Conservation (phyloP, 1,139 yeast species). For the Yamadazyma taylorii region DNA sequence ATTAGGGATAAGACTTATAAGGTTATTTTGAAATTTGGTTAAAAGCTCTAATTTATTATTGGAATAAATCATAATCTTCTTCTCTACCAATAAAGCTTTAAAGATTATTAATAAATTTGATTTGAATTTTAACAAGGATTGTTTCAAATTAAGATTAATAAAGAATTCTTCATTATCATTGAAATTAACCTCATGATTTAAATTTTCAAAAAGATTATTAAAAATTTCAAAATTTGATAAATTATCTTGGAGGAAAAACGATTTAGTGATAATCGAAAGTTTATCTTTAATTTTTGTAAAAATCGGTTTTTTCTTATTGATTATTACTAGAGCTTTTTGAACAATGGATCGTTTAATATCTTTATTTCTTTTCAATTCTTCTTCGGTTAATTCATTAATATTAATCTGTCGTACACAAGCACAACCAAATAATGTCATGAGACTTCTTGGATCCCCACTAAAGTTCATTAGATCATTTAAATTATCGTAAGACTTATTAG, state of each 20-base stretch:
- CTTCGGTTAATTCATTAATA: constrained; percentile 53
- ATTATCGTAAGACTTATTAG: constrained; percentile 45
- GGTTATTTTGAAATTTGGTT: constrained; percentile 74
- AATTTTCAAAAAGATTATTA: constrained; percentile 70
- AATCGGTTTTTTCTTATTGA: constrained; percentile 76
- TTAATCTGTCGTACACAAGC: constrained; percentile 87
- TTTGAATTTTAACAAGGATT: constrained; percentile 60
- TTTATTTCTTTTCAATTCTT: constrained; percentile 46
- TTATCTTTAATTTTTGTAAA: constrained; percentile 88
- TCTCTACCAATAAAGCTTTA: constrained; percentile 77
- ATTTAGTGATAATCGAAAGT: constrained; percentile 82
- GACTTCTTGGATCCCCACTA: constrained; percentile 45
- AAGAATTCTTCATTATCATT: constrained; percentile 49
- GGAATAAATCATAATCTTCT: constrained; percentile 69
- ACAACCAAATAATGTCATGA: constrained; percentile 85
- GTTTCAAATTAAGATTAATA: constrained; percentile 73
- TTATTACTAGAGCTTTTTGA: constrained; percentile 89
- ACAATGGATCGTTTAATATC: constrained; percentile 87
- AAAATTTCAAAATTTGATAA: constrained; percentile 70
- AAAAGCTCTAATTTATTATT: constrained; percentile 72
- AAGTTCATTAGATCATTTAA: constrained; percentile 45
- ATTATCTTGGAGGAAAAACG: constrained; percentile 79
- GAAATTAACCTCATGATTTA: constrained; percentile 42
- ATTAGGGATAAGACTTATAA: constrained; percentile 75
- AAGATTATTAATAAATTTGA: constrained; percentile 64